These are phyloP conservation scores for Coemansia furcata DNA, from an alignment of 192 early-diverging fungal genomes.

Conservation along the genomic window DNA sequence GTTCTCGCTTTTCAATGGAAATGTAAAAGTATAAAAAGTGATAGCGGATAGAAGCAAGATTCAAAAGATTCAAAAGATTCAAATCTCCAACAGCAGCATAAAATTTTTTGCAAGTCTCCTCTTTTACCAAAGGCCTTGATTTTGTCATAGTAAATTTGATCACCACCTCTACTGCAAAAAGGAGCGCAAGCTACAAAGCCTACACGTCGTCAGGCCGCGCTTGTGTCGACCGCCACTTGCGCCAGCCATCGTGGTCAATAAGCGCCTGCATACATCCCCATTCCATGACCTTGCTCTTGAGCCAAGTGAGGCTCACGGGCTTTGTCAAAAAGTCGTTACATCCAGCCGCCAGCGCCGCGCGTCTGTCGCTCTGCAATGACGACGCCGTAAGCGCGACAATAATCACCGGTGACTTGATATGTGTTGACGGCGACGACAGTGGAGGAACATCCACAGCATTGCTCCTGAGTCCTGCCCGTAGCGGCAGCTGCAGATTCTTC, in stretches of 20 bases:
- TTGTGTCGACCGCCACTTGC: constrained; percentile 37
- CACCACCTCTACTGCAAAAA: neutral
- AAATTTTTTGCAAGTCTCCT: neutral
- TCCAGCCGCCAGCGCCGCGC: constrained; percentile 76
- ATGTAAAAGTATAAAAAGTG: neutral
- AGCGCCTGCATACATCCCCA: constrained; percentile 93
- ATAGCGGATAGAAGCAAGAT: constrained; percentile 5
- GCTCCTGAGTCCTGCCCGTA: constrained; percentile 49
- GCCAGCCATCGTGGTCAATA: constrained; percentile 74
- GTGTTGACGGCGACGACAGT: constrained; percentile 25
- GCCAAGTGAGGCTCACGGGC: constrained; percentile 78
- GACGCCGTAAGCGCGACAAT: constrained; percentile 88
- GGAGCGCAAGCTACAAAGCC: too few relatives aligned
- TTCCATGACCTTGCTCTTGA: constrained; percentile 83
- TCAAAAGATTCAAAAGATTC: neutral
- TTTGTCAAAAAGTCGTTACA: constrained; percentile 93
- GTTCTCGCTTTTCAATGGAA: neutral
- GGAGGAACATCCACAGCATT: constrained; percentile 14
- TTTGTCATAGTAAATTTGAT: neutral
- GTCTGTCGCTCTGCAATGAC: constrained; percentile 62
- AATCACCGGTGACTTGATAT: constrained; percentile 67
- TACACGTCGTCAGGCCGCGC: neutral
- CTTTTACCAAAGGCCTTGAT: neutral
- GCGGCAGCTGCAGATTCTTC: constrained; percentile 15
- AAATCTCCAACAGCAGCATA: neutral